These are phyloP conservation scores for Mycena filopes DNA, from an alignment of 768 basidiomycete genomes.

Conservation along the genomic window DNA sequence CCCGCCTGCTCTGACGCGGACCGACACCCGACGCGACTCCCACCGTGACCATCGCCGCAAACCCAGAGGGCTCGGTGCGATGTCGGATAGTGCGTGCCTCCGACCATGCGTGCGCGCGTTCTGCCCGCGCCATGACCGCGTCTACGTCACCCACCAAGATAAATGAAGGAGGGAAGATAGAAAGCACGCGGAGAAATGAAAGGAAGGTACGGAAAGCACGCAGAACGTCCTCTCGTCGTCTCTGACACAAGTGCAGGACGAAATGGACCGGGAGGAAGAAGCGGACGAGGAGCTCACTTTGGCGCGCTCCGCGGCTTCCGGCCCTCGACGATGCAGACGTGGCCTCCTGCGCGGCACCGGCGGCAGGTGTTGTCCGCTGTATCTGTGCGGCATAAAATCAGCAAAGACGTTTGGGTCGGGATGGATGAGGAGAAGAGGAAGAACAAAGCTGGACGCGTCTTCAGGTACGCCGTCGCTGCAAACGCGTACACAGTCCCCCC, in stretches of 20 bases:
- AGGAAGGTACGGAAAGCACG: background rate
- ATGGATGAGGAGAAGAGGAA: background rate
- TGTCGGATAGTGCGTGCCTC: background rate
- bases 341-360: slow-evolving; percentile 77
- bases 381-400: background rate
- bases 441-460: no score
- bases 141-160: no score
- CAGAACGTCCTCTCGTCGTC: background rate
- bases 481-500: background rate
- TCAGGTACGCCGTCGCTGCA: no score
- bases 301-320: slow-evolving; percentile 81
- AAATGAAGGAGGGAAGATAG: background rate
- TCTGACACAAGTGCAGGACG: background rate
- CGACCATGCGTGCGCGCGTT: slow-evolving; percentile 9
- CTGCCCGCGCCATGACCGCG: background rate
- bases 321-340: slow-evolving; percentile 86
- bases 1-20: background rate
- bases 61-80: slow-evolving; percentile 2
- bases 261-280: background rate
- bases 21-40: background rate
- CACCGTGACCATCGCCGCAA: background rate
- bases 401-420: background rate
- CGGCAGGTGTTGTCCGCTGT: slow-evolving; percentile 74
- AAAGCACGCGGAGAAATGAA: background rate
- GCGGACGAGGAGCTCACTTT: slow-evolving; percentile 72